Evolutionary conservation across 306 rosid species (phyloP).

Genomic region (Betula pendula): DNA sequence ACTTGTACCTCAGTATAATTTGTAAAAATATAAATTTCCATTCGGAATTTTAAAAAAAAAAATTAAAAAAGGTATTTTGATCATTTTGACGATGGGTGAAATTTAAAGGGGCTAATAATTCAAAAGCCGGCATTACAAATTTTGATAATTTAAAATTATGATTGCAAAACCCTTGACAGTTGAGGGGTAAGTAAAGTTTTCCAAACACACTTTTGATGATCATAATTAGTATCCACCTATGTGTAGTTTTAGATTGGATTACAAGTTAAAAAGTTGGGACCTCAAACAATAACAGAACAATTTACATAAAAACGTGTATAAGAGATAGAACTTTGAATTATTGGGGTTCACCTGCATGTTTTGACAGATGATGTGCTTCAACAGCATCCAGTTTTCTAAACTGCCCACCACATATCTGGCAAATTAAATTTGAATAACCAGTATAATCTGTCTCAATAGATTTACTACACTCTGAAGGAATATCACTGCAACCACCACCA

Average conservation of each 20-base stretch:
- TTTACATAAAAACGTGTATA: background rate
- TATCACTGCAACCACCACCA: conserved; percentile 26
- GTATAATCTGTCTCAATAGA: conserved; percentile 24
- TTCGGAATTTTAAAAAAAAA: too few relatives aligned
- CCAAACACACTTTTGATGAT: background rate
- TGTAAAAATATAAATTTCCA: too few relatives aligned
- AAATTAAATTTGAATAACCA: conserved; percentile 20
- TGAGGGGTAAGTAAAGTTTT: too few relatives aligned
- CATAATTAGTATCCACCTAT: too few relatives aligned
- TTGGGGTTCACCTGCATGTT: conserved; percentile 47
- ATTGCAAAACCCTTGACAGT: too few relatives aligned
- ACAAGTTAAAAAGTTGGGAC: background rate
- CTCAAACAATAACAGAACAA: background rate
- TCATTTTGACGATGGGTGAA: too few relatives aligned
- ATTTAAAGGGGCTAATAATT: too few relatives aligned
- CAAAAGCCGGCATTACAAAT: too few relatives aligned
- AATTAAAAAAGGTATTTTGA: too few relatives aligned
- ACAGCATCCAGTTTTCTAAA: conserved; percentile 27
- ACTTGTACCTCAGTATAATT: too few relatives aligned
- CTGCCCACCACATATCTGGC: conserved; percentile 44
- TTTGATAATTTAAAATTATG: too few relatives aligned
- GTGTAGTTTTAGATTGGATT: background rate
- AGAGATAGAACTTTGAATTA: conserved; percentile 7
- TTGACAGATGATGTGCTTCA: conserved; percentile 41
- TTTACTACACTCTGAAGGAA: conserved; percentile 18